These are phyloP conservation scores for Boletus rubescentipes DNA, from an alignment of 768 basidiomycete species.

Conservation along the genomic window DNA sequence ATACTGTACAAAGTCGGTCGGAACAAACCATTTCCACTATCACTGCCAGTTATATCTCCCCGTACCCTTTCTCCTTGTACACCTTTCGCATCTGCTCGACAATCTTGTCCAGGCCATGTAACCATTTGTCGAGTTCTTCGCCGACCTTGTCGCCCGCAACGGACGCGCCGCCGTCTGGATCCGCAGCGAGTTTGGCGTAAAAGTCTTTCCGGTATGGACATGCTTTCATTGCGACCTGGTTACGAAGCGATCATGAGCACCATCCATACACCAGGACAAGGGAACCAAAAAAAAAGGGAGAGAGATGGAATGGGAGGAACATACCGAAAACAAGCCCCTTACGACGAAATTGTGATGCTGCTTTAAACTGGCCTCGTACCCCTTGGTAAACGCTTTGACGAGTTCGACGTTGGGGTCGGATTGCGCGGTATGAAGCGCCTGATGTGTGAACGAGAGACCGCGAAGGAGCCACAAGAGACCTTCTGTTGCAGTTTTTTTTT, in stretches of 20 bases:
- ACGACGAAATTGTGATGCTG: slow-evolving; percentile 80
- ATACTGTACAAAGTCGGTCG: background rate
- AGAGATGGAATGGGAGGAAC: slow-evolving; percentile 29
- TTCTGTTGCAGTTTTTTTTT: slow-evolving; percentile 86
- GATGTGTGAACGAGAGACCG: slow-evolving; percentile 87
- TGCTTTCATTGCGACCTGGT: slow-evolving; percentile 56
- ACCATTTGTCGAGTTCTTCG: slow-evolving; percentile 57
- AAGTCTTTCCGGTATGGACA: slow-evolving; percentile 61
- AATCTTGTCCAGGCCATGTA: slow-evolving; percentile 53
- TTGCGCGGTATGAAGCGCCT: slow-evolving; percentile 72
- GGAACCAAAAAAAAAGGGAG: background rate
- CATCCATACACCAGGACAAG: background rate
- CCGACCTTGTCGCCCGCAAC: slow-evolving; percentile 51
- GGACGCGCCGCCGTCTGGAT: slow-evolving; percentile 51
- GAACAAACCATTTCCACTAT: background rate
- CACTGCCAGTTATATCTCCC: slow-evolving; percentile 29
- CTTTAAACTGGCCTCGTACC: slow-evolving; percentile 83
- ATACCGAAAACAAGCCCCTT: slow-evolving; percentile 53
- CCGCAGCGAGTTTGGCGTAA: slow-evolving; percentile 57
- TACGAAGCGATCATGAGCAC: background rate
- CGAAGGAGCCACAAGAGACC: slow-evolving; percentile 93
- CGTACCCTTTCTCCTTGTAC: slow-evolving; percentile 56
- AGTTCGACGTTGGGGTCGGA: slow-evolving; percentile 58
- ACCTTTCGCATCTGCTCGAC: slow-evolving; percentile 51
- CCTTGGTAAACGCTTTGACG: slow-evolving; percentile 67